A percentile compares a stretch with the other conserved stretches of the same genome.
These are phyloP conservation scores for Aspergillus amoenus DNA, from an alignment of 2,329 filamentous ascomycete genomes.

Conservation along the genomic window DNA sequence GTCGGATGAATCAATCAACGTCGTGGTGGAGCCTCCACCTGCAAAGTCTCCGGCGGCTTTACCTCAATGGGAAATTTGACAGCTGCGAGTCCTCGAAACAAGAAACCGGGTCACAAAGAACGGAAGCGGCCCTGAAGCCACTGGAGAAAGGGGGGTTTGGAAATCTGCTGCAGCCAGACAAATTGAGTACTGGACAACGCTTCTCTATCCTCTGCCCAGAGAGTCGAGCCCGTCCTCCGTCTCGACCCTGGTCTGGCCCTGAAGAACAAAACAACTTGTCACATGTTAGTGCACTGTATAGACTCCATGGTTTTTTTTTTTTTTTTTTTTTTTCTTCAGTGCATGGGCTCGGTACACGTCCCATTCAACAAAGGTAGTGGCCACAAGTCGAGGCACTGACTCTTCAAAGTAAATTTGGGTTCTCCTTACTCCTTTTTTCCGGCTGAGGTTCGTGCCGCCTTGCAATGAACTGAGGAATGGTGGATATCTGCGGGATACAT, in stretches of 20 bases:
- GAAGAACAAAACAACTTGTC: background rate
- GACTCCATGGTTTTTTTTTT: no score
- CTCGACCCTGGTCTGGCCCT: background rate
- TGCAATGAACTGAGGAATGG: background rate
- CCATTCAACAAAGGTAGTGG: background rate
- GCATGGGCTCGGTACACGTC: background rate
- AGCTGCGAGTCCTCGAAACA: constrained; percentile 25
- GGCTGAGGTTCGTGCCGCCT: background rate
- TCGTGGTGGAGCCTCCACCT: constrained; percentile 17
- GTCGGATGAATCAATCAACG: constrained; percentile 11
- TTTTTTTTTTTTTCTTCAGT: background rate
- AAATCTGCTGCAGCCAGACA: constrained; percentile 20
- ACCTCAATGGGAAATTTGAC: constrained; percentile 30
- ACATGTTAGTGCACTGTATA: background rate
- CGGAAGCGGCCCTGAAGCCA: background rate
- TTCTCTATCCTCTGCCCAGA: background rate
- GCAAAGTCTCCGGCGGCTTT: constrained; percentile 32
- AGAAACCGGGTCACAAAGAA: constrained; percentile 9
- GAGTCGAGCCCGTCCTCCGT: background rate
- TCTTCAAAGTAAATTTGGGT: background rate
- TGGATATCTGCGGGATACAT: background rate
- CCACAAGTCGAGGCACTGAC: no score
- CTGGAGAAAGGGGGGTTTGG: background rate
- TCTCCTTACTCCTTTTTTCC: background rate
- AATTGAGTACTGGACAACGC: constrained; percentile 14